Evolutionary conservation across 2,329 filamentous ascomycete genomes (phyloP).

Genomic region (Orbilia ellipsospora): DNA sequence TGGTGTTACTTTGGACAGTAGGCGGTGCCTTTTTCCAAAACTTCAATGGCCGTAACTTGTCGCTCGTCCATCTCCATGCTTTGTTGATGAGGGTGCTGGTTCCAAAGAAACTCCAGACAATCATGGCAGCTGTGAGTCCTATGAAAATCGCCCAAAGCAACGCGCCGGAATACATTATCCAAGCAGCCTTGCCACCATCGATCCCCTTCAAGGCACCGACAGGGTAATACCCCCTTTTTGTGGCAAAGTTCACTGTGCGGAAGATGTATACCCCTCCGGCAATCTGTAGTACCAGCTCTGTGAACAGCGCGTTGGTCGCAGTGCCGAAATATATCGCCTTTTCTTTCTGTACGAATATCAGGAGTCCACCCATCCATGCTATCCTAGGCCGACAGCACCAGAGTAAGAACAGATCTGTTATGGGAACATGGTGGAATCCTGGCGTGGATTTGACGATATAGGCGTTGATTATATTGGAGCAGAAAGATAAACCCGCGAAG

Average conservation of each 20-base stretch:
- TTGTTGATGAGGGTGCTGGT: not conserved
- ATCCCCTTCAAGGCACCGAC: not conserved
- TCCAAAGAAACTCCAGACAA: not conserved
- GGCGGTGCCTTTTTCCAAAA: no score
- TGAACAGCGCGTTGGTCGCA: slow-evolving; percentile 1
- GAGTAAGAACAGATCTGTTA: not conserved
- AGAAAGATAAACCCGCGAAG: not conserved
- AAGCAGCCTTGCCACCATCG: not conserved
- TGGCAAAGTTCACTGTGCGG: slow-evolving; percentile 1
- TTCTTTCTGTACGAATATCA: not conserved
- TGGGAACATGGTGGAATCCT: not conserved
- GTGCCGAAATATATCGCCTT: slow-evolving; percentile 1
- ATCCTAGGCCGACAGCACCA: slow-evolving; percentile 6
- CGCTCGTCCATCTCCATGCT: no score
- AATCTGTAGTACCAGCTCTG: slow-evolving; percentile 4
- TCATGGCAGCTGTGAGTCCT: not conserved
- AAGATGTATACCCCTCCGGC: not conserved
- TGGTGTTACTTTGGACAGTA: no score
- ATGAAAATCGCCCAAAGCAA: not conserved
- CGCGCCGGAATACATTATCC: not conserved
- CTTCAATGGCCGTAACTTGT: no score
- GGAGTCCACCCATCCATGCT: not conserved
- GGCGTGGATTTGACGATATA: slow-evolving; percentile 4
- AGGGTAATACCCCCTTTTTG: not conserved
- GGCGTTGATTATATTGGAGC: not conserved